Base-by-base conservation (phyloP, 768 basidiomycete species). In the Tubosaeta sp. region DNA sequence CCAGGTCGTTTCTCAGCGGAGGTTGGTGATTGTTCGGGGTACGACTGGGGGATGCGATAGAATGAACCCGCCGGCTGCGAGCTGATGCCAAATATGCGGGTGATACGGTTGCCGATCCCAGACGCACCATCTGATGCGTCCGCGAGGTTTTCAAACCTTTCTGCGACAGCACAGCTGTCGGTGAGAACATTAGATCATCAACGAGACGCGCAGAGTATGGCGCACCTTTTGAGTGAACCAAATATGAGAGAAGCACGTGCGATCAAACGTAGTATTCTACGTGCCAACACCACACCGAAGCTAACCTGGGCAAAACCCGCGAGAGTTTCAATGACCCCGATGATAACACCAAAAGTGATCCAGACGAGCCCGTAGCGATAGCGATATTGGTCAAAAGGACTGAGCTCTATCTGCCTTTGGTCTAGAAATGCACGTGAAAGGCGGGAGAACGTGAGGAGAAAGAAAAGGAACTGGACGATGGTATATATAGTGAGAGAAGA, bases 141-240 rank as follows among this genome's bases (percentile, higher is more conserved):
- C 10, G 61, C 53, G 53, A 84, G 68, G n/a, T 68, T 61, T 41
- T 66, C 66, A 59, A 84, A 83, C 60, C 82, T 79, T 59, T 84
- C 82, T 0, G 76, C 58, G 0, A 67, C 62, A 56, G 85, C 84
- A 22, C 83, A 61, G 8, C 85, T 85, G 51, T n/a, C 9, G 16
- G 51, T 25, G 29, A 33, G 43, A 6, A 17, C 13, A 43, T 58
- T 25, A 51, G 43, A n/a, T 13, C 0, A 34, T 27, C 13, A 22
- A 32, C 12, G 34, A 13, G 1, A 37, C 12, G 13, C 0, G 29
- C n/a, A 19, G 42, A 33, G 17, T 8, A n/a, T 2, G 25, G 67
- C 82, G 51, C 54, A 88, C 88, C 88, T 88, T 71, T 84, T 84
- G 27, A 82, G 68, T 19, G 84, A 56, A 16, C 88, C 89, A 50